phyloP scores from a whole-genome alignment of 1,284 basidiomycete species.

The Flammula alnicola region DNA sequence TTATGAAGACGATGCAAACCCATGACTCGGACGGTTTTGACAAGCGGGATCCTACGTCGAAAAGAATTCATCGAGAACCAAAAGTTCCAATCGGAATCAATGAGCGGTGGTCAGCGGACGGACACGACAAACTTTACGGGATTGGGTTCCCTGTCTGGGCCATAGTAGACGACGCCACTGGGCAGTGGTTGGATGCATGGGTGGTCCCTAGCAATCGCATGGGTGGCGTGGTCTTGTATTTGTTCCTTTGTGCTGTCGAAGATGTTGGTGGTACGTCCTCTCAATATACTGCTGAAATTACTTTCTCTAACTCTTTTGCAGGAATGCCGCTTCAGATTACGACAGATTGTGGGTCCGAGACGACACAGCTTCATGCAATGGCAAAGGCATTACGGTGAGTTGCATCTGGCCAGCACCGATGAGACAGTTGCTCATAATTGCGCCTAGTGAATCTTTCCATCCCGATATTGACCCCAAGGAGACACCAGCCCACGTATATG shows the following conservation, averaged over 20 bases:
- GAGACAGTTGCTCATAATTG: background rate
- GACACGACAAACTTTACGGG: slow-evolving; percentile 39
- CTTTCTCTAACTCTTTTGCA: slow-evolving; percentile 11
- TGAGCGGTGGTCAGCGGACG: slow-evolving; percentile 37
- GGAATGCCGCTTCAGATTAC: slow-evolving; percentile 36
- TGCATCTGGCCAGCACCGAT: background rate
- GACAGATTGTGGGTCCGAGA: slow-evolving; percentile 39
- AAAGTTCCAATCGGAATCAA: slow-evolving; percentile 33
- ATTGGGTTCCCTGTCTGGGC: slow-evolving; percentile 43
- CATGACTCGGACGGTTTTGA: slow-evolving; percentile 33
- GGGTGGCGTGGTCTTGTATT: slow-evolving; percentile 30
- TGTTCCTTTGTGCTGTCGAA: slow-evolving; percentile 34
- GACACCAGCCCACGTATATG: slow-evolving; percentile 30
- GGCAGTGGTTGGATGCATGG: slow-evolving; percentile 36
- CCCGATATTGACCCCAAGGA: background rate
- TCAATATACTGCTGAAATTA: slow-evolving; percentile 1
- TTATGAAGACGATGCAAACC: slow-evolving; percentile 29
- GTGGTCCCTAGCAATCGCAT: slow-evolving; percentile 40
- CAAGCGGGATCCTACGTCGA: slow-evolving; percentile 23
- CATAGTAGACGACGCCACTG: slow-evolving; percentile 34
- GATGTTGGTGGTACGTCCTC: slow-evolving; percentile 28
- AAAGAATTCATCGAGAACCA: slow-evolving; percentile 23
- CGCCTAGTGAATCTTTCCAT: background rate
- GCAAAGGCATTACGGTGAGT: slow-evolving; percentile 27
- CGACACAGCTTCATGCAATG: slow-evolving; percentile 28